phyloP scores from a whole-genome alignment of 2,329 filamentous ascomycete species.

The Ceratocystis variospora region DNA sequence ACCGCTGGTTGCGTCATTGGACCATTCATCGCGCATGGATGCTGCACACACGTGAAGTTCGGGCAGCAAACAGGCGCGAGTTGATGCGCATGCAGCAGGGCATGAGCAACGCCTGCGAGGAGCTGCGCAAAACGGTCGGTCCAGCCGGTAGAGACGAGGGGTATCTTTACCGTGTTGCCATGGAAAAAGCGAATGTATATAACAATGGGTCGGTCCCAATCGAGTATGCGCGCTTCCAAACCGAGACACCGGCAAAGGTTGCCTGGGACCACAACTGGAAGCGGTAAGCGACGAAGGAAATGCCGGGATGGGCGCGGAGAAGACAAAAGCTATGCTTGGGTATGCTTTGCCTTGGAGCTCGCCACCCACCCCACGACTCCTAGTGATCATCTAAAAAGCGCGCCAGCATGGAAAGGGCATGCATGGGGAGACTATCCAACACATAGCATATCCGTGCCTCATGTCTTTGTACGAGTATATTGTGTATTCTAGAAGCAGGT shows the following conservation, averaged over 20 bases:
- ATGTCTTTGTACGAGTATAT: constrained; percentile 10
- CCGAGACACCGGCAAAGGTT: constrained; percentile 61
- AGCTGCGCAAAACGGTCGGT: constrained; percentile 49
- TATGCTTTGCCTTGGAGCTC: background rate
- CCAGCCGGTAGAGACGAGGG: constrained; percentile 48
- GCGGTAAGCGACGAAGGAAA: constrained; percentile 28
- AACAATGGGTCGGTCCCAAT: constrained; percentile 62
- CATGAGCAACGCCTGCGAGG: constrained; percentile 79
- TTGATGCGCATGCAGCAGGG: constrained; percentile 66
- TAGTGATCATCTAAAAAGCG: background rate
- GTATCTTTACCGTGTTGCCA: constrained; percentile 70
- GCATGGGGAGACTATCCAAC: background rate
- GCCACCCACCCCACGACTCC: background rate
- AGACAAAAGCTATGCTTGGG: background rate
- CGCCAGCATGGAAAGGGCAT: background rate
- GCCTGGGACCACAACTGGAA: constrained; percentile 96
- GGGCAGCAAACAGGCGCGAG: constrained; percentile 50
- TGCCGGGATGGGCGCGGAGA: background rate
- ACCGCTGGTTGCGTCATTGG: constrained; percentile 86
- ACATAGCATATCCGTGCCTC: background rate
- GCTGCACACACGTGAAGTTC: constrained; percentile 58
- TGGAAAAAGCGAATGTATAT: constrained; percentile 83
- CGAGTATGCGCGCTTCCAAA: constrained; percentile 77
- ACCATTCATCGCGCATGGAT: constrained; percentile 96
- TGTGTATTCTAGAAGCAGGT: constrained; percentile 11